Evolutionary conservation across 2,329 filamentous ascomycete species (phyloP).

Genomic region (Aureobasidium sp.): DNA sequence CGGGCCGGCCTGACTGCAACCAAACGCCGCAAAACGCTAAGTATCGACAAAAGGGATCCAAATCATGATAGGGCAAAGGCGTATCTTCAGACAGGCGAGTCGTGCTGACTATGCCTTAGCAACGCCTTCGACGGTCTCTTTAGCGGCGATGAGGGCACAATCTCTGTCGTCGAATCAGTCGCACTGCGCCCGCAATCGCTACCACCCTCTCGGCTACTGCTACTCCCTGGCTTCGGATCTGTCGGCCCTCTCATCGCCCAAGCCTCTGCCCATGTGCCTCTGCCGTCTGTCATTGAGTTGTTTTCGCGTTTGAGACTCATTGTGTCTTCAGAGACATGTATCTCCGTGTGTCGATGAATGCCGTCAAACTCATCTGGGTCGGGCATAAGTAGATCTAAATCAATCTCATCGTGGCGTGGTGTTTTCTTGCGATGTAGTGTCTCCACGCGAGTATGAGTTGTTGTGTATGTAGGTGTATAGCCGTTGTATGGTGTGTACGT

Average conservation of each 20-base stretch:
- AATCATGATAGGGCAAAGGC: neutral
- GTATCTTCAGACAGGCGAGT: neutral
- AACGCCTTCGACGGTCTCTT: neutral
- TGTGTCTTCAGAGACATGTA: neutral
- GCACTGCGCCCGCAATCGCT: neutral
- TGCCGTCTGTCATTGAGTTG: neutral
- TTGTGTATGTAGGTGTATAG: constrained; percentile 2
- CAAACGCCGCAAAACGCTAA: neutral
- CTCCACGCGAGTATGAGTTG: constrained; percentile 1
- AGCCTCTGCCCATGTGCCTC: neutral
- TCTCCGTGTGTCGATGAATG: constrained; percentile 6
- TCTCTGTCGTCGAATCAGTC: neutral
- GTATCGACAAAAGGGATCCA: neutral
- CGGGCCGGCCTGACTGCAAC: too few species aligned
- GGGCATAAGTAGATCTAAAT: constrained; percentile 4
- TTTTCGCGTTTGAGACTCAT: neutral
- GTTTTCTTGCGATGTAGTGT: neutral
- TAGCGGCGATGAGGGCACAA: neutral
- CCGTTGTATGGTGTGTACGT: neutral
- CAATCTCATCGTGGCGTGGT: neutral
- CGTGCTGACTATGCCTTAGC: neutral
- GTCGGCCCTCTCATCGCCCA: neutral
- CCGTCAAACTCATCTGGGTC: constrained; percentile 7
- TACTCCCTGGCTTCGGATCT: neutral
- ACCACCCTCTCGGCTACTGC: neutral